Percentiles rank a stretch among this genome's conserved stretches.
Evolutionary conservation across 1,284 basidiomycete genomes (phyloP).

Genomic region (Anthracocystis setariae): DNA sequence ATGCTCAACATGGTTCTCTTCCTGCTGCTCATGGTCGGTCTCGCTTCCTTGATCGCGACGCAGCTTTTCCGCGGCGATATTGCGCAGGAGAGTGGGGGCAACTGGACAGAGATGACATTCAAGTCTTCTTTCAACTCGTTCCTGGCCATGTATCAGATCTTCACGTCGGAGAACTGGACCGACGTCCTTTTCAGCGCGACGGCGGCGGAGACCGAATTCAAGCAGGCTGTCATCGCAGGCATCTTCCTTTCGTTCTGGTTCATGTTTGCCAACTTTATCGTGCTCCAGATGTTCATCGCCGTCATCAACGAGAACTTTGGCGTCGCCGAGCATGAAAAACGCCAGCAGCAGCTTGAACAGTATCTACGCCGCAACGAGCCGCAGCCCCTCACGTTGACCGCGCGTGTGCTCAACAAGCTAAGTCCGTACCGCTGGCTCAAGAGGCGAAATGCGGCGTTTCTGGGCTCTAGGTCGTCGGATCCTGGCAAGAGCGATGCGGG

Average conservation of each 20-base stretch:
- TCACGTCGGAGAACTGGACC: constrained; percentile 96
- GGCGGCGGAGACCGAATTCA: constrained; percentile 74
- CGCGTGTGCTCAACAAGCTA: constrained; percentile 73
- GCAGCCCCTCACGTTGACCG: constrained; percentile 53
- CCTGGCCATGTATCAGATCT: constrained; percentile 85
- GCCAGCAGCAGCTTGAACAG: constrained; percentile 79
- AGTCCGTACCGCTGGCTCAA: constrained; percentile 89
- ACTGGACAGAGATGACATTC: constrained; percentile 77
- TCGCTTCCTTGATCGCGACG: constrained; percentile 82
- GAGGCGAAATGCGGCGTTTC: constrained; percentile 70
- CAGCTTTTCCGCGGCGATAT: constrained; percentile 83
- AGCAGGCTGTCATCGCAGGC: constrained; percentile 79
- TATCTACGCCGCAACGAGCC: constrained; percentile 70
- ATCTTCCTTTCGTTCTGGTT: constrained; percentile 87
- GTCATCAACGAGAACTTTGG: constrained; percentile 98
- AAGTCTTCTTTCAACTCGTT: constrained; percentile 90
- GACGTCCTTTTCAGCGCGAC: constrained; percentile 79
- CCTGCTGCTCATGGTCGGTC: constrained; percentile 86
- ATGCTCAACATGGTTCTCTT: constrained; percentile 93
- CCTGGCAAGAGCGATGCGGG: constrained; percentile 22
- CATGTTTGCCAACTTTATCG: constrained; percentile 91
- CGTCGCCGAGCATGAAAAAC: constrained; percentile 90
- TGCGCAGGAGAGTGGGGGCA: constrained; percentile 60
- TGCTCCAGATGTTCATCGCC: constrained; percentile 98
- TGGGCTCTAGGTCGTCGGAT: constrained; percentile 20